Evolutionary conservation across 2,329 filamentous ascomycete genomes (phyloP).

Genomic region (Apiospora arundinis): DNA sequence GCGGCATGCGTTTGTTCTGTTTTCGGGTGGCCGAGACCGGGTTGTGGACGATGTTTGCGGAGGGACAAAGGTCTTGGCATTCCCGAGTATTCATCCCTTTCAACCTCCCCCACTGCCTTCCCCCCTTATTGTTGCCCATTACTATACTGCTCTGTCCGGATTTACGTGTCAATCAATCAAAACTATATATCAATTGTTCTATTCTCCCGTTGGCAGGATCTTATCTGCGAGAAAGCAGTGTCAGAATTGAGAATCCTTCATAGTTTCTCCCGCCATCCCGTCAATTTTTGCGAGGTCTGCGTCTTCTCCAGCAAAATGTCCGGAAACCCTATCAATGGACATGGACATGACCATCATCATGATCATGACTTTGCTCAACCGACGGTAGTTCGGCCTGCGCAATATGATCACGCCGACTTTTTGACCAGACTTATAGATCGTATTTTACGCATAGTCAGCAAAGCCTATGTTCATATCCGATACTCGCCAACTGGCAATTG

Average conservation of each 20-base stretch:
- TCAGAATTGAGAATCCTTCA: not conserved
- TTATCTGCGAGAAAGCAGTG: not conserved
- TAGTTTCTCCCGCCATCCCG: not conserved
- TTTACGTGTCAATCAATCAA: not conserved
- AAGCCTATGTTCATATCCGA: not conserved
- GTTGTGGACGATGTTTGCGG: not conserved
- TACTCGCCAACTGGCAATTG: not conserved
- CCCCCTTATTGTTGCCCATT: not conserved
- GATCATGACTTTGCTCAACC: not conserved
- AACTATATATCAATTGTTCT: not conserved
- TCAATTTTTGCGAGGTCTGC: not conserved
- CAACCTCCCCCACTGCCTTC: too few species aligned
- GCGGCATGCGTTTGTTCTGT: too few species aligned
- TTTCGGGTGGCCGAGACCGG: conserved; percentile 8
- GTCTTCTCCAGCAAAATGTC: not conserved
- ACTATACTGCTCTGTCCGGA: not conserved
- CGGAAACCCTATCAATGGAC: not conserved
- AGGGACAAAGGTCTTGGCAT: conserved; percentile 20
- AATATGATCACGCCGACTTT: not conserved
- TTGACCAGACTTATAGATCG: too few species aligned
- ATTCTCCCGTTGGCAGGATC: not conserved
- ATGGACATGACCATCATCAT: not conserved
- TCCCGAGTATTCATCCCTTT: not conserved
- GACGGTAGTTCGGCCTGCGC: not conserved
- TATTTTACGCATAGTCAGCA: not conserved